Conservation (phyloP, 1,284 basidiomycete species). For the Kalmanozyma brasiliensis region DNA sequence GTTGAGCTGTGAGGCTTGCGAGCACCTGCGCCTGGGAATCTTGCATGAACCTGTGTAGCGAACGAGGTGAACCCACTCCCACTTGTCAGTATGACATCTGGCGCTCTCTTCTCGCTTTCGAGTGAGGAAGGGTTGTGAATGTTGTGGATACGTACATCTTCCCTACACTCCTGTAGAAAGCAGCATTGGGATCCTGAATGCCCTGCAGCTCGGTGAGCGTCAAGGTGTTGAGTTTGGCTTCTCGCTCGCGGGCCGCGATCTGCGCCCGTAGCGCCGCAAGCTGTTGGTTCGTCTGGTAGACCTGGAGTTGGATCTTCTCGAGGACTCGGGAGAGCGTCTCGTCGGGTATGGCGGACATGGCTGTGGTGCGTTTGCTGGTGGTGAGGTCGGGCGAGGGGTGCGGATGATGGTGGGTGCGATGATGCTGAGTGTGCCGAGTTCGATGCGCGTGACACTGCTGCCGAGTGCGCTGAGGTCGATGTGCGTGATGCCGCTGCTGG, state of each 20-base stretch:
- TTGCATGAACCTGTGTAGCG: slow-evolving; percentile 38
- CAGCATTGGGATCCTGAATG: slow-evolving; percentile 18
- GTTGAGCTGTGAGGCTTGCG: slow-evolving; percentile 20
- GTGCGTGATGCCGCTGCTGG: too few relatives aligned
- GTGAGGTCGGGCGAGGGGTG: too few relatives aligned
- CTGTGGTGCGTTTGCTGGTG: too few relatives aligned
- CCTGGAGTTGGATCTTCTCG: slow-evolving; percentile 44
- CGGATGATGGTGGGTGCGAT: too few relatives aligned
- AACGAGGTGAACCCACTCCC: too few relatives aligned
- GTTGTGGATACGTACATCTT: slow-evolving; percentile 47
- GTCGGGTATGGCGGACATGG: slow-evolving; percentile 33
- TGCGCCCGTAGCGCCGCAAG: slow-evolving; percentile 33
- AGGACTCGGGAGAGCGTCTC: slow-evolving; percentile 41
- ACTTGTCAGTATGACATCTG: too few relatives aligned
- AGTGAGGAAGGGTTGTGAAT: too few relatives aligned
- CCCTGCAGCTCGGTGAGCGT: slow-evolving; percentile 34
- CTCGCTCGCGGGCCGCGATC: slow-evolving; percentile 26
- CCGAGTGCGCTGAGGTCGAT: too few relatives aligned
- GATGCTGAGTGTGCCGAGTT: too few relatives aligned
- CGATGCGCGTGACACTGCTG: too few relatives aligned
- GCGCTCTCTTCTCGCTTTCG: too few relatives aligned
- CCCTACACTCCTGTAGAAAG: slow-evolving; percentile 35
- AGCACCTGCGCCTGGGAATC: slow-evolving; percentile 27
- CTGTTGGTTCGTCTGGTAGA: slow-evolving; percentile 42
- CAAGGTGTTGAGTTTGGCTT: slow-evolving; percentile 39